A percentile compares a stretch with the other conserved stretches of the same genome.
Evolutionary conservation across 768 basidiomycete genomes (phyloP).

Genomic region (Scleroderma citrinum): DNA sequence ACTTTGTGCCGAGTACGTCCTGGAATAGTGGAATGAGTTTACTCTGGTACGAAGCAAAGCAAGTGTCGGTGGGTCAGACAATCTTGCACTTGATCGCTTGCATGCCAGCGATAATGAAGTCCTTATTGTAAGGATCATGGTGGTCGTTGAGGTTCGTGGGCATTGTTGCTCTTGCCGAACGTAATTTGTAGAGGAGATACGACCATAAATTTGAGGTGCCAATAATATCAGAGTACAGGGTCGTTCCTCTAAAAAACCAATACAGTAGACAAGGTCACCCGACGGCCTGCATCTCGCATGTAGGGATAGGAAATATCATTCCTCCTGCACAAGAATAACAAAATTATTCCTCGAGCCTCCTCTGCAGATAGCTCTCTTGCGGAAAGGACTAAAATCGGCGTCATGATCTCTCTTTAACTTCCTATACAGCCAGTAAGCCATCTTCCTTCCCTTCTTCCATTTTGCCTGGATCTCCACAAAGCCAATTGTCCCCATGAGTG

Average conservation of each 20-base stretch:
- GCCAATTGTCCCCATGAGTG: slow-evolving; percentile 57
- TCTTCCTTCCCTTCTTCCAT: slow-evolving; percentile 72
- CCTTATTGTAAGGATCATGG: not conserved
- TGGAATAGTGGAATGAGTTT: not conserved
- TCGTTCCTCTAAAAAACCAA: not conserved
- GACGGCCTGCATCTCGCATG: too few species aligned
- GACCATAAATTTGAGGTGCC: too few species aligned
- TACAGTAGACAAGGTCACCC: too few species aligned
- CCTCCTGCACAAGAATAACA: slow-evolving; percentile 38
- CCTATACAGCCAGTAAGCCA: slow-evolving; percentile 82
- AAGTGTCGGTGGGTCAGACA: not conserved
- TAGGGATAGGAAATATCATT: too few species aligned
- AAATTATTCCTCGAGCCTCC: slow-evolving; percentile 78
- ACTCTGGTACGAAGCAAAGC: not conserved
- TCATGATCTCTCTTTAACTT: slow-evolving; percentile 27
- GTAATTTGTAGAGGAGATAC: too few species aligned
- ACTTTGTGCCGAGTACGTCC: not conserved
- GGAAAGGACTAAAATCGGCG: slow-evolving; percentile 25
- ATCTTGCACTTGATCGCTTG: not conserved
- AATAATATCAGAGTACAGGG: not conserved
- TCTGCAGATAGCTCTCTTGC: slow-evolving; percentile 54
- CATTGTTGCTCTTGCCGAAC: not conserved
- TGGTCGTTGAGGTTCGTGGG: not conserved
- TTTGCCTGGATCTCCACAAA: slow-evolving; percentile 54
- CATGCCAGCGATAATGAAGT: not conserved